These are phyloP conservation scores for Elaeis oleifera DNA, from an alignment of 202 grass and related monocot genomes.

Conservation along the genomic window DNA sequence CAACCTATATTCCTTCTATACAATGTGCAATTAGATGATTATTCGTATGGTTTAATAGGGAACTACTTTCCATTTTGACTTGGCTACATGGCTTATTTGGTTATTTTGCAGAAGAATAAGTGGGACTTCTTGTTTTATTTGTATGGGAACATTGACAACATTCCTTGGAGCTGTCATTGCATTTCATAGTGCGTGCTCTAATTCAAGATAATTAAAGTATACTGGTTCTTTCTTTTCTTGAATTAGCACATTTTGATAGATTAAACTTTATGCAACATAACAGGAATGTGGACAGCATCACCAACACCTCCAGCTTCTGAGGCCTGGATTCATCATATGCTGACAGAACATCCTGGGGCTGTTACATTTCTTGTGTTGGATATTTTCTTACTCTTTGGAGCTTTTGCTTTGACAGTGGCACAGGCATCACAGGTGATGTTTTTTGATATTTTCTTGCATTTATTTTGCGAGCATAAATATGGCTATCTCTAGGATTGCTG, in stretches of 20 bases:
- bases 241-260: slow-evolving; percentile 22
- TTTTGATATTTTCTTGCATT: neutral
- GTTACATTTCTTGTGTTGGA: slow-evolving; percentile 68
- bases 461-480: neutral
- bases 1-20: no score
- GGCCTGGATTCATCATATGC: slow-evolving; percentile 71
- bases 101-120: slow-evolving; percentile 72
- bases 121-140: slow-evolving; percentile 87
- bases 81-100: neutral
- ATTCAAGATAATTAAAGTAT: neutral
- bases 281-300: slow-evolving; percentile 79
- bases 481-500: no score
- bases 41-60: neutral
- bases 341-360: slow-evolving; percentile 68
- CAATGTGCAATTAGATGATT: no score
- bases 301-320: slow-evolving; percentile 46
- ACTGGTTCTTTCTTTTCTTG: slow-evolving; percentile 10
- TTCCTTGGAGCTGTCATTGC: slow-evolving; percentile 50
- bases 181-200: slow-evolving; percentile 62
- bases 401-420: slow-evolving; percentile 56
- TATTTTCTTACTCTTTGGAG: slow-evolving; percentile 54
- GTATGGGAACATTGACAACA: slow-evolving; percentile 62
- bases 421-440: slow-evolving; percentile 62
- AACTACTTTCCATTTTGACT: slow-evolving; percentile 15
- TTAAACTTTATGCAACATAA: slow-evolving; percentile 16